A percentile compares a stretch with the other conserved stretches of the same genome.
Evolutionary conservation across 2,329 filamentous ascomycete species (phyloP).

Genomic region (Colletotrichum sidae): DNA sequence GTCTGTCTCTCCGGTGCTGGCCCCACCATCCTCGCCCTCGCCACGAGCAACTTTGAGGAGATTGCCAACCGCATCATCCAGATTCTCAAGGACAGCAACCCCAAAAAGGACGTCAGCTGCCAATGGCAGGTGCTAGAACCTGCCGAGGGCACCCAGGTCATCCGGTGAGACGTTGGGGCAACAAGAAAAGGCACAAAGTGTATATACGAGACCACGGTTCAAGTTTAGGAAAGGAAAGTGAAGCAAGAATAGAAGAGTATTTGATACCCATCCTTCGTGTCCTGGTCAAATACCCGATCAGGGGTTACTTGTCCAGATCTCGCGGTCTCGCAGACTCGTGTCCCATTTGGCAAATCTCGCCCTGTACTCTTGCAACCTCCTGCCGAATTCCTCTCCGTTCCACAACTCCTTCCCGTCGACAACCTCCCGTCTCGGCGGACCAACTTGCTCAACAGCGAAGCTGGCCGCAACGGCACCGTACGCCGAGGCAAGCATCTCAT

Average conservation of each 20-base stretch:
- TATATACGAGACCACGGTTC: not conserved
- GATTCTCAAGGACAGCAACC: slow-evolving; percentile 72
- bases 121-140: slow-evolving; percentile 90
- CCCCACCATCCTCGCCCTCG: slow-evolving; percentile 92
- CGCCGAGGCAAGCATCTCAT: slow-evolving; percentile 23
- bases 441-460: slow-evolving; percentile 27
- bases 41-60: slow-evolving; percentile 87
- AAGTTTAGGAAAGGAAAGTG: not conserved
- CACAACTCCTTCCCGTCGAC: slow-evolving; percentile 10
- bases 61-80: slow-evolving; percentile 85
- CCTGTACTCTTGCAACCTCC: slow-evolving; percentile 9
- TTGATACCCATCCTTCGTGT: slow-evolving; percentile 15
- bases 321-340: not conserved
- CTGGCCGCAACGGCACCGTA: slow-evolving; percentile 30
- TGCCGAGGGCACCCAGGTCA: slow-evolving; percentile 74
- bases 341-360: not conserved
- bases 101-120: slow-evolving; percentile 77
- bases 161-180: slow-evolving; percentile 39
- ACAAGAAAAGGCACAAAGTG: not conserved
- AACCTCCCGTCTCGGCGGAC: slow-evolving; percentile 13
- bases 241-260: slow-evolving; percentile 19
- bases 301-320: not conserved
- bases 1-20: slow-evolving; percentile 96
- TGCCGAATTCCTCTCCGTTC: slow-evolving; percentile 29
- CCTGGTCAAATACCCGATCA: not conserved